Evolutionary conservation across 805 yeast species (phyloP).

Genomic region (Candida coquimbonensis): DNA sequence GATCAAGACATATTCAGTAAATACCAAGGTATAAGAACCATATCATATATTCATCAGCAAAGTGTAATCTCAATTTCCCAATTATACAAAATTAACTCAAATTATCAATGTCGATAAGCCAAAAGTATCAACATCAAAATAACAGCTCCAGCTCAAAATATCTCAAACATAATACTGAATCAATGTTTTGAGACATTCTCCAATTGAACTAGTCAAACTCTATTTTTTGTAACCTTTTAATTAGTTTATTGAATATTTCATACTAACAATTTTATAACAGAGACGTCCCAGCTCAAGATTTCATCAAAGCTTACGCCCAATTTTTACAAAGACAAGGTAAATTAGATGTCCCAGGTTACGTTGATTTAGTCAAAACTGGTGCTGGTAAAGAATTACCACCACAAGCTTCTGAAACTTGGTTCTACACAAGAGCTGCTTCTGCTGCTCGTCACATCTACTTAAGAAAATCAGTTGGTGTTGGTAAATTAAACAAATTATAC

Average conservation of each 20-base stretch:
- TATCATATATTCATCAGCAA: too few species aligned
- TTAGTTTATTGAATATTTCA: neutral
- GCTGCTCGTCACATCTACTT: conserved; percentile 99
- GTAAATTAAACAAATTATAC: conserved; percentile 97
- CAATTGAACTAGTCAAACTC: neutral
- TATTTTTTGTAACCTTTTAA: neutral
- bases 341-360: conserved; percentile 99
- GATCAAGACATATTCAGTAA: neutral
- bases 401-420: conserved; percentile 99
- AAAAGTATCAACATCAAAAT: too few species aligned
- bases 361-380: conserved; percentile 98
- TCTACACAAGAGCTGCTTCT: conserved; percentile 99
- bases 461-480: conserved; percentile 99
- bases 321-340: conserved; percentile 99
- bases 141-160: too few species aligned
- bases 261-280: conserved; percentile 38
- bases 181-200: neutral
- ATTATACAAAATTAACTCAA: too few species aligned
- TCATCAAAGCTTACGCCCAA: conserved; percentile 98
- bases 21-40: too few species aligned
- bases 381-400: conserved; percentile 99
- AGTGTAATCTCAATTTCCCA: too few species aligned
- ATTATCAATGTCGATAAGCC: too few species aligned
- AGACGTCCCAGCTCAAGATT: conserved; percentile 99
- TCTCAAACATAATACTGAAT: too few species aligned